Evolutionary conservation across 108 stramenopile species (phyloP), one percentile per base, ranked within the genome.

Genomic region (Epithemia pelagica): DNA sequence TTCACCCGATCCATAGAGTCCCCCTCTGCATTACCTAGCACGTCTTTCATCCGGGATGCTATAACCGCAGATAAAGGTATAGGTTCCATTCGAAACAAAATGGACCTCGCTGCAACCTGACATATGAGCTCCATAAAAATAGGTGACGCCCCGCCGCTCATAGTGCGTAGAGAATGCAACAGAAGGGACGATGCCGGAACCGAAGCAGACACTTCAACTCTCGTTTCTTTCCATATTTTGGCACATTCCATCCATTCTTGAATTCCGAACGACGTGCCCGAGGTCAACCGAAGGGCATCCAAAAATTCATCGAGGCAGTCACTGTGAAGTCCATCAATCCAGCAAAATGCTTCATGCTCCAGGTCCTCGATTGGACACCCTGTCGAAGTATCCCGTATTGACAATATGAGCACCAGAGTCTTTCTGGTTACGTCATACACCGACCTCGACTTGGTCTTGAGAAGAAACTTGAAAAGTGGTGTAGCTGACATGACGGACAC

Each of bases 61-160:
- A 84, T 68, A 0, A 84, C 46, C 30, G 80, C 64, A 31, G 83
- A 79, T 18, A 84, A 60, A 21, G 74, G 74, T 30, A 32, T 58
- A 32, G 77, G 77, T 30, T 78, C 58, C 0, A 54, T 51, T 30
- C 66, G 71, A 71, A 58, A 76, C 0, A 81, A 26, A 23, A 84
- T 24, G 54, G 72, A 67, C 26, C 62, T 76, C 21, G 71, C 74
- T 2, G 80, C 71, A 26, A 84, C 64, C 66, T 72, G 83, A 52
- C 78, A 54, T 10, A 63, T 30, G 31, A 78, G 54, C 26, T 70
- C 30, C 20, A 65, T 54, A 58, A 78, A 76, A 18, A 67, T 52
- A 1, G 33, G n/a, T 0, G 69, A 63, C 10, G 69, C 31, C 5
- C 15, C 20, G n/a, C 26, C 25, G 3, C 65, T 30, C 22, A 79